phyloP scores from a whole-genome alignment of 208 protist species.

The Crithidia bombi region DNA sequence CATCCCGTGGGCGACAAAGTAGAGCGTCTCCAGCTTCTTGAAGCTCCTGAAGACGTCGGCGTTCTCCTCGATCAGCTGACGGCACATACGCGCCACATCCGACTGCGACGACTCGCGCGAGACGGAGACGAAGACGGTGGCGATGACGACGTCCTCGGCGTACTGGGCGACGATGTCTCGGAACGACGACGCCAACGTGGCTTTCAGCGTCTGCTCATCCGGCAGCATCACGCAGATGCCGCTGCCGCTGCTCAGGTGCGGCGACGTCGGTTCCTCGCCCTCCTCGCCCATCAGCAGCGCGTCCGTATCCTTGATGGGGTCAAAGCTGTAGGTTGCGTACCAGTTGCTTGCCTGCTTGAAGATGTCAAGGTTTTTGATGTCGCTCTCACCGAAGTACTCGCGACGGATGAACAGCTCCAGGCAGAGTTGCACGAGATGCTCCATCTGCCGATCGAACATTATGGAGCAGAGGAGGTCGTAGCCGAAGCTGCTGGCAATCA shows the following conservation, averaged over 20 bases:
- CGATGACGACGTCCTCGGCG: slow-evolving; percentile 37
- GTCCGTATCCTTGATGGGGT: slow-evolving; percentile 52
- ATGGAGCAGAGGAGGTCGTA: slow-evolving; percentile 77
- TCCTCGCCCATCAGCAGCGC: slow-evolving; percentile 27
- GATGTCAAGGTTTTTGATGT: slow-evolving; percentile 68
- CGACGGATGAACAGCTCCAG: slow-evolving; percentile 82
- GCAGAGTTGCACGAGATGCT: slow-evolving; percentile 72
- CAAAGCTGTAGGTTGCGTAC: slow-evolving; percentile 68
- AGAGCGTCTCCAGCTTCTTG: slow-evolving; percentile 53
- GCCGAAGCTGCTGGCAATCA: slow-evolving; percentile 67
- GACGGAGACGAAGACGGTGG: slow-evolving; percentile 70
- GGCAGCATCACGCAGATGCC: slow-evolving; percentile 70
- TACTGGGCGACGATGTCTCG: slow-evolving; percentile 38
- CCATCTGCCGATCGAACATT: slow-evolving; percentile 79
- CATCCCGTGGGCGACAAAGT: slow-evolving; percentile 78
- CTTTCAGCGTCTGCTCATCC: slow-evolving; percentile 51
- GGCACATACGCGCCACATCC: slow-evolving; percentile 48
- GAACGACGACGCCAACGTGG: slow-evolving; percentile 42
- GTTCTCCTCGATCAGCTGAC: slow-evolving; percentile 59
- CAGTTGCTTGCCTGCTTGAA: slow-evolving; percentile 53
- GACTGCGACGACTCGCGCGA: slow-evolving; percentile 53
- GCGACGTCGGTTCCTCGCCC: background rate
- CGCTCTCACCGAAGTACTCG: slow-evolving; percentile 75
- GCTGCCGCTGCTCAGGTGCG: slow-evolving; percentile 20
- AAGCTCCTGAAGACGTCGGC: slow-evolving; percentile 25